phyloP scores from a whole-genome alignment of 192 early-diverging fungal species.

The Coemansia umbellata region DNA sequence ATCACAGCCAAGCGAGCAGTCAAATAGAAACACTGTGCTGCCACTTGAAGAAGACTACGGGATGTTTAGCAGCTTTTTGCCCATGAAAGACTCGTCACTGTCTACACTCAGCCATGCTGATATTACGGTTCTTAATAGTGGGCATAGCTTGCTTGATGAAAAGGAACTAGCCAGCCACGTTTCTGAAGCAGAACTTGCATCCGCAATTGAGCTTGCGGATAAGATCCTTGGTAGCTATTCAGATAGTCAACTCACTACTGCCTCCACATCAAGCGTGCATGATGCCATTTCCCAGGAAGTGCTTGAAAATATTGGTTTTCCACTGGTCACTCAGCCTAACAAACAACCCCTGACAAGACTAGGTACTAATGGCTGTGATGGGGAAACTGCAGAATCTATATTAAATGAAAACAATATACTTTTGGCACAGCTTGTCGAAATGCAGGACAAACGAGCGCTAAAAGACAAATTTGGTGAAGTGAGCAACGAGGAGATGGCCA shows the following conservation, averaged over 20 bases:
- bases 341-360: neutral
- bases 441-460: slow-evolving; percentile 35
- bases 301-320: slow-evolving; percentile 13
- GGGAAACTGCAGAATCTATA: slow-evolving; percentile 32
- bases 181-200: slow-evolving; percentile 7
- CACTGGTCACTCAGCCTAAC: neutral
- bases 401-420: slow-evolving; percentile 21
- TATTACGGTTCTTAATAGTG: slow-evolving; percentile 2
- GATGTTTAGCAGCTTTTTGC: slow-evolving; percentile 41
- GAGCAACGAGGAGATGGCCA: slow-evolving; percentile 16
- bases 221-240: slow-evolving; percentile 2
- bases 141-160: neutral
- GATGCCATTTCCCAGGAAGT: neutral
- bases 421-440: slow-evolving; percentile 17
- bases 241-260: neutral
- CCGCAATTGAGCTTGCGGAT: slow-evolving; percentile 15
- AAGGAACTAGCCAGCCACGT: neutral
- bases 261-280: neutral
- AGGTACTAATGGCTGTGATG: no score
- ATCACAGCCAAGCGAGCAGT: neutral
- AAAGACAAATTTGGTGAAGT: slow-evolving; percentile 19
- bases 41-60: slow-evolving; percentile 24
- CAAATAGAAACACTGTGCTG: neutral
- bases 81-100: slow-evolving; percentile 24
- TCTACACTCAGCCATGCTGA: slow-evolving; percentile 8